Conservation (phyloP, 345 rosid genomes). For the Dimocarpus longan region DNA sequence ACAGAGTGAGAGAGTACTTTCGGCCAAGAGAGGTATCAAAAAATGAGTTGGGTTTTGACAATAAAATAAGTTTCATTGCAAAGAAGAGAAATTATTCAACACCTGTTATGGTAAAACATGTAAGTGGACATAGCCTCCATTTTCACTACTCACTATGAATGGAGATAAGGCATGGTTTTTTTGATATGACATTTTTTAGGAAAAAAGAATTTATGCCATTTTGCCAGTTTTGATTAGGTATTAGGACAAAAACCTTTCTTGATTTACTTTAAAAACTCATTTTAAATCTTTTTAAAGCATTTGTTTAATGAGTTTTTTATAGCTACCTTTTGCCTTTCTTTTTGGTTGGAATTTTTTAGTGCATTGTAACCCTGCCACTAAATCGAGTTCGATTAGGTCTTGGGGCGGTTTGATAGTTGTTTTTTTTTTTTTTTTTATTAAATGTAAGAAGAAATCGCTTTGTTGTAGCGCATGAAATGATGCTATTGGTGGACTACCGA, state of each 20-base stretch:
- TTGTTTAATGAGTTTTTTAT: neutral
- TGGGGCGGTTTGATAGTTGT: constrained; percentile 28
- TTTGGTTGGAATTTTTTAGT: constrained; percentile 6
- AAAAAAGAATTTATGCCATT: constrained; percentile 16
- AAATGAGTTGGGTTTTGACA: constrained; percentile 23
- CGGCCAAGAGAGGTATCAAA: constrained; percentile 34
- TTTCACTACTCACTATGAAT: constrained; percentile 12
- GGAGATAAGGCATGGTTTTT: neutral
- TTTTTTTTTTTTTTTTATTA: neutral
- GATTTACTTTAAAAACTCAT: neutral
- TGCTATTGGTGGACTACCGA: constrained; percentile 16
- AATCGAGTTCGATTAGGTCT: constrained; percentile 27
- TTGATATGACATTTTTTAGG: constrained; percentile 30
- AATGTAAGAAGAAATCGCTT: neutral
- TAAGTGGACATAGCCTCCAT: constrained; percentile 20
- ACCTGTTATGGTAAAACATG: constrained; percentile 24
- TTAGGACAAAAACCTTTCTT: constrained; percentile 5
- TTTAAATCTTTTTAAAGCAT: neutral
- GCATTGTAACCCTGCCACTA: constrained; percentile 24
- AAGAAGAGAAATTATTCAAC: constrained; percentile 18
- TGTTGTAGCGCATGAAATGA: constrained; percentile 1
- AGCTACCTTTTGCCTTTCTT: constrained; percentile 7
- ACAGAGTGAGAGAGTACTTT: constrained; percentile 16
- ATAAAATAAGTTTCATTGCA: neutral
- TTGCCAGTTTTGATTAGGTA: constrained; percentile 17